A percentile compares a stretch with the other conserved stretches of the same genome.
phyloP scores from a whole-genome alignment of 2,329 filamentous ascomycete genomes.

The Calonectria honghensis region DNA sequence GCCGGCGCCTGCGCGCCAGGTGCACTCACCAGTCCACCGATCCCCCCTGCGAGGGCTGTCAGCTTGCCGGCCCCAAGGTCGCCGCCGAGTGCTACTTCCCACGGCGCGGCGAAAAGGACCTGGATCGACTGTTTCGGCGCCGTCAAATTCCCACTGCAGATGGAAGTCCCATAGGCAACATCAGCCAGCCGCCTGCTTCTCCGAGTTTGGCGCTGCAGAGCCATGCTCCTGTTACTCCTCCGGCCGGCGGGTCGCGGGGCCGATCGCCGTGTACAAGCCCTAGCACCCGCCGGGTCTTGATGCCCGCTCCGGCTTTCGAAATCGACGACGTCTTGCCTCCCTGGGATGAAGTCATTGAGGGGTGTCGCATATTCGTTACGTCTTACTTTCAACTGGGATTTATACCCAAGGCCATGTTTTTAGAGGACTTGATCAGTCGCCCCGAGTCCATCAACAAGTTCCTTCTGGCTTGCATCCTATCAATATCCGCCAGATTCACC shows the following conservation, averaged over 20 bases:
- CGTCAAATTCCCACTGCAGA: conserved; percentile 23
- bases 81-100: conserved; percentile 49
- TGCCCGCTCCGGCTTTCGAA: conserved; percentile 24
- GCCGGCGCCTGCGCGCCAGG: conserved; percentile 50
- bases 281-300: neutral
- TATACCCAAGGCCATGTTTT: conserved; percentile 57
- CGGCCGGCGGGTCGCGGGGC: neutral
- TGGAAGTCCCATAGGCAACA: neutral
- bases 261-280: neutral
- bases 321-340: conserved; percentile 47
- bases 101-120: conserved; percentile 47
- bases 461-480: conserved; percentile 56
- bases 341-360: conserved; percentile 55
- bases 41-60: conserved; percentile 50
- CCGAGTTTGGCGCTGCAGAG: neutral
- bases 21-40: conserved; percentile 44
- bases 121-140: conserved; percentile 48
- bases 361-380: conserved; percentile 54
- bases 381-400: conserved; percentile 60
- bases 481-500: conserved; percentile 58
- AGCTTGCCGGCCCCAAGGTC: conserved; percentile 31
- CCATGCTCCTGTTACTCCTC: conserved; percentile 12
- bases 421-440: conserved; percentile 52
- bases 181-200: neutral
- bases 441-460: conserved; percentile 53